phyloP scores from a whole-genome alignment of 2,329 filamentous ascomycete genomes.

The Alternaria dauci region DNA sequence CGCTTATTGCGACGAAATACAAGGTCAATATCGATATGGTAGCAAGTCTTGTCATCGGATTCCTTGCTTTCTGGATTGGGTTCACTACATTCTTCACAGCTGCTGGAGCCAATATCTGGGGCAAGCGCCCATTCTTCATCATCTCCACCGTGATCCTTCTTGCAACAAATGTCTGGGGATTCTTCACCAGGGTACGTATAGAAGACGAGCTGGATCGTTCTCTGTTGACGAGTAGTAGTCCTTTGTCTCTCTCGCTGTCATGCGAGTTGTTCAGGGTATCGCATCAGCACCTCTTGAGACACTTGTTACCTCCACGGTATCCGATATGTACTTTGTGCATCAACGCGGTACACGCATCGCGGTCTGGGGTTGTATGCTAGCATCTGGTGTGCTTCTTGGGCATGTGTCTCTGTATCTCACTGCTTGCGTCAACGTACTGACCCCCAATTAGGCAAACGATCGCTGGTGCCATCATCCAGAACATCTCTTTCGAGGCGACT shows the following conservation, averaged over 20 bases:
- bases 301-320: constrained; percentile 86
- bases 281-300: constrained; percentile 89
- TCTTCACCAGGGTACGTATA: constrained; percentile 43
- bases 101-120: constrained; percentile 51
- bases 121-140: constrained; percentile 51
- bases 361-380: constrained; percentile 59
- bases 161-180: constrained; percentile 52
- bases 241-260: constrained; percentile 50
- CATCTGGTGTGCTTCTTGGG: constrained; percentile 51
- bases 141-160: constrained; percentile 50
- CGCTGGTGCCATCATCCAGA: constrained; percentile 53
- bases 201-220: not conserved
- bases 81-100: constrained; percentile 55
- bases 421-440: constrained; percentile 24
- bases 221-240: constrained; percentile 28
- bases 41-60: constrained; percentile 52
- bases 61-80: constrained; percentile 50
- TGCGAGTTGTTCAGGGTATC: constrained; percentile 84
- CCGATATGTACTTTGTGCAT: constrained; percentile 91
- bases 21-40: constrained; percentile 50
- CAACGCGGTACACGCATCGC: constrained; percentile 87
- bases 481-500: constrained; percentile 53
- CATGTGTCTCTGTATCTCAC: constrained; percentile 39
- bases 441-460: constrained; percentile 52
- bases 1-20: constrained; percentile 48